Conservation (phyloP, 805 yeast genomes). For the Lachancea thermotolerans region DNA sequence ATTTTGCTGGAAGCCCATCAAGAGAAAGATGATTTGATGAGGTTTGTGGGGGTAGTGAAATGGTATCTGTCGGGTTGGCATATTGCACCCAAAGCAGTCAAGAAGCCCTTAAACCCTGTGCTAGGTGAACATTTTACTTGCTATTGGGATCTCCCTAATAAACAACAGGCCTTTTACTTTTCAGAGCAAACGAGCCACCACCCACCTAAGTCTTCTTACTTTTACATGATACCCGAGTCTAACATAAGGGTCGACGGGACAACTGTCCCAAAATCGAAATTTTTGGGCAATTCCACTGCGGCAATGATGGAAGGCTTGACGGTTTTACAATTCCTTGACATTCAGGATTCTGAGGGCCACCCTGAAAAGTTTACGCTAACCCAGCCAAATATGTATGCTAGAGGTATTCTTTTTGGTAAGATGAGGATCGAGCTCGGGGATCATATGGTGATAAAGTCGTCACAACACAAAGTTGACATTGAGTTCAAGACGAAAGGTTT, state of each 20-base stretch:
- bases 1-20: slow-evolving; percentile 63
- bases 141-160: slow-evolving; percentile 83
- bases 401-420: slow-evolving; percentile 88
- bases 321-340: slow-evolving; percentile 58
- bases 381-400: slow-evolving; percentile 94
- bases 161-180: slow-evolving; percentile 68
- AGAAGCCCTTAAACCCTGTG: slow-evolving; percentile 93
- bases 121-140: slow-evolving; percentile 86
- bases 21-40: slow-evolving; percentile 48
- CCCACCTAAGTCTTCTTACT: slow-evolving; percentile 96
- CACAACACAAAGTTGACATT: slow-evolving; percentile 61
- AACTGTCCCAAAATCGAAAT: slow-evolving; percentile 78
- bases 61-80: slow-evolving; percentile 98
- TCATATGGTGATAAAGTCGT: slow-evolving; percentile 70
- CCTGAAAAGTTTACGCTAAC: slow-evolving; percentile 73
- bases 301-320: slow-evolving; percentile 94
- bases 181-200: slow-evolving; percentile 97
- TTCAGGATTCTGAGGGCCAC: slow-evolving; percentile 38
- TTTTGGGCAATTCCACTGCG: slow-evolving; percentile 93
- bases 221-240: slow-evolving; percentile 75
- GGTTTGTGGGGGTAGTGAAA: slow-evolving; percentile 68
- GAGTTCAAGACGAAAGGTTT: slow-evolving; percentile 95
- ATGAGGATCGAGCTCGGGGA: slow-evolving; percentile 90
- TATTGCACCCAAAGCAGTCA: slow-evolving; percentile 96
- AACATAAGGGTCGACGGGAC: slow-evolving; percentile 85